Conservation (phyloP, 306 rosid genomes). For the Ormosia emarginata region DNA sequence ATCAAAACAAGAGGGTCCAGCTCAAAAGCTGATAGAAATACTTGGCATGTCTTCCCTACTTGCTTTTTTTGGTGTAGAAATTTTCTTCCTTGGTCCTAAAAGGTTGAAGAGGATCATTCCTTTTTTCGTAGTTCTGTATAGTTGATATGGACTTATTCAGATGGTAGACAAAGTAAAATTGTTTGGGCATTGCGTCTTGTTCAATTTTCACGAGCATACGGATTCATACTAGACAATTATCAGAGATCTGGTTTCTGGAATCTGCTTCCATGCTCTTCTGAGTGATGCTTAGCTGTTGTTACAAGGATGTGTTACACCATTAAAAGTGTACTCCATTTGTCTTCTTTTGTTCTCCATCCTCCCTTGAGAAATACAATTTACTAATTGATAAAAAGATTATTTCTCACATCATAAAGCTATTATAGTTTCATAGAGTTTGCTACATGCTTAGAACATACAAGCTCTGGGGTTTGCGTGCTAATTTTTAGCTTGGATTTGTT, state of each 20-base stretch:
- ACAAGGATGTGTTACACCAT: neutral
- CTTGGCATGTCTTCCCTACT: neutral
- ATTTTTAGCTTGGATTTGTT: slow-evolving; percentile 17
- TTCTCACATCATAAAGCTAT: neutral
- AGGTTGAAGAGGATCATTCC: neutral
- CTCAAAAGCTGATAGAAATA: neutral
- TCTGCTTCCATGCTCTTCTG: neutral
- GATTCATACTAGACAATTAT: neutral
- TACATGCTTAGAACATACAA: neutral
- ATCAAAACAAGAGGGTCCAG: neutral
- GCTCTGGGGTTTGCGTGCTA: neutral
- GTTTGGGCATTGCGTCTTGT: neutral
- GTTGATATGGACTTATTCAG: neutral
- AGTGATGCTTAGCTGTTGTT: neutral
- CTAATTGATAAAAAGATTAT: neutral
- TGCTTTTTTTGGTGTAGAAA: neutral
- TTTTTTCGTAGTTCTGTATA: neutral
- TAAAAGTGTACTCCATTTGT: neutral
- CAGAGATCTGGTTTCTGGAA: neutral
- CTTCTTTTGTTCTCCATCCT: neutral
- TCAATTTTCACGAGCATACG: neutral
- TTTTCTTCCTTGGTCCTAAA: neutral
- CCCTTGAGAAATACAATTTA: neutral
- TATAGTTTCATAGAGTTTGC: neutral
- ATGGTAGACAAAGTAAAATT: neutral